A percentile compares a stretch with the other conserved stretches of the same genome.
phyloP scores from a whole-genome alignment of 257 asterid genomes.

The Plantago ovata region DNA sequence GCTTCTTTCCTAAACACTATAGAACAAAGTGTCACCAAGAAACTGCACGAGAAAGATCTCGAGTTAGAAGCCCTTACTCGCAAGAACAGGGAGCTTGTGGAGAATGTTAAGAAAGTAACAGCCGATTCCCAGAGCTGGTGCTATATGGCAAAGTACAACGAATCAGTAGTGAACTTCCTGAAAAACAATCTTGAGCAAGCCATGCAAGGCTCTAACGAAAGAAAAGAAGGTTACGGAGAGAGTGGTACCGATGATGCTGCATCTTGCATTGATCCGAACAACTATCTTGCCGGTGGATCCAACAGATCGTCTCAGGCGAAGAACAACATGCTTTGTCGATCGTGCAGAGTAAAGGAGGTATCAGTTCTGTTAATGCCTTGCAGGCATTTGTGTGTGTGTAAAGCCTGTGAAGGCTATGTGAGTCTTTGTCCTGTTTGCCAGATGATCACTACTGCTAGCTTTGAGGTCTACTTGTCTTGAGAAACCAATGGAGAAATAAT shows the following conservation, averaged over 20 bases:
- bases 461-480: slow-evolving; percentile 72
- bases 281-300: slow-evolving; percentile 30
- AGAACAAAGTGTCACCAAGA: slow-evolving; percentile 41
- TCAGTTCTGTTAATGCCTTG: slow-evolving; percentile 76
- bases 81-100: slow-evolving; percentile 67
- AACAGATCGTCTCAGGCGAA: slow-evolving; percentile 18
- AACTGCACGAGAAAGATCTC: slow-evolving; percentile 60
- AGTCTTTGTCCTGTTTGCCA: slow-evolving; percentile 74
- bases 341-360: slow-evolving; percentile 62
- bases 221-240: slow-evolving; percentile 72
- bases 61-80: slow-evolving; percentile 56
- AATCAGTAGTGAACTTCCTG: slow-evolving; percentile 62
- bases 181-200: slow-evolving; percentile 64
- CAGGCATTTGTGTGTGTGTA: slow-evolving; percentile 84
- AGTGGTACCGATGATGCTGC: slow-evolving; percentile 58
- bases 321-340: slow-evolving; percentile 41
- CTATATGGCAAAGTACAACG: slow-evolving; percentile 77
- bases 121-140: slow-evolving; percentile 82
- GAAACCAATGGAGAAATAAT: slow-evolving; percentile 10
- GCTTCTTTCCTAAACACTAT: slow-evolving; percentile 48
- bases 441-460: slow-evolving; percentile 46
- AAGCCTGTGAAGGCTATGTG: slow-evolving; percentile 64
- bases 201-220: slow-evolving; percentile 40
- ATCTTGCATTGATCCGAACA: slow-evolving; percentile 61
- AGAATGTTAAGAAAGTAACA: slow-evolving; percentile 60